Evolutionary conservation across 129 eudicot genomes (phyloP), one percentile per base, ranked within the genome.

Genomic region (Escallonia herrerae): DNA sequence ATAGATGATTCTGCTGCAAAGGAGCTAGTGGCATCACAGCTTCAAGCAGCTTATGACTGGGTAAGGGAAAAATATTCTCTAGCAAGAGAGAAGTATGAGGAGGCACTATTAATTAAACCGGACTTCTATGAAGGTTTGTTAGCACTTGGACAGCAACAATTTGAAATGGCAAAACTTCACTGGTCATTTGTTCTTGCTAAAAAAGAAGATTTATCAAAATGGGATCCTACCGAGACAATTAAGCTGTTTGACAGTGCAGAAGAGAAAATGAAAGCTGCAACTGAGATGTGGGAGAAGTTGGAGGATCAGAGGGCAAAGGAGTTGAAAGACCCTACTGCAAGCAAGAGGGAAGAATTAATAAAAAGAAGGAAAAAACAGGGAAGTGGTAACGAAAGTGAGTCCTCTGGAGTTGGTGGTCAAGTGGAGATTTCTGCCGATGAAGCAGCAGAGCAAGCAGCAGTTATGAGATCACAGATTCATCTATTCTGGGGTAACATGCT

Each of bases 401-500:
- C 70, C 37, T 63, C 33, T 22, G 33, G 33, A 22, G 33, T 22
- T 22, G 33, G 0, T 22, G 33, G 62, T 58, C 76, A 65, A 43
- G 74, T 59, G 43, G 96, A 93, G 40, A 72, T 79, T 65, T 72
- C 95, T 8, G 74, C 84, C 41, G 96, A 88, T 47, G 98, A 93
- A 66, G 88, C 83, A 33, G 98, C 91, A 8, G 96, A 93, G 50
- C 98, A 93, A 65, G 98, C 91, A 40, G 98, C 89, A 37, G 91
- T 88, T 22, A 93, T 93, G 98, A 82, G 90, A 64, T 85, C 96
- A 13, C 98, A 93, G 53, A 93, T 93, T 63, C 96, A 93, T 83
- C 74, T 93, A 11, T 93, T 88, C 61, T 93, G 98, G 98, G 98
- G 98, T 22, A 93, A 93, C 60, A 93, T 93, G 98, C 91, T 88